phyloP scores from a whole-genome alignment of 768 basidiomycete genomes.

The Lepiota venenata region DNA sequence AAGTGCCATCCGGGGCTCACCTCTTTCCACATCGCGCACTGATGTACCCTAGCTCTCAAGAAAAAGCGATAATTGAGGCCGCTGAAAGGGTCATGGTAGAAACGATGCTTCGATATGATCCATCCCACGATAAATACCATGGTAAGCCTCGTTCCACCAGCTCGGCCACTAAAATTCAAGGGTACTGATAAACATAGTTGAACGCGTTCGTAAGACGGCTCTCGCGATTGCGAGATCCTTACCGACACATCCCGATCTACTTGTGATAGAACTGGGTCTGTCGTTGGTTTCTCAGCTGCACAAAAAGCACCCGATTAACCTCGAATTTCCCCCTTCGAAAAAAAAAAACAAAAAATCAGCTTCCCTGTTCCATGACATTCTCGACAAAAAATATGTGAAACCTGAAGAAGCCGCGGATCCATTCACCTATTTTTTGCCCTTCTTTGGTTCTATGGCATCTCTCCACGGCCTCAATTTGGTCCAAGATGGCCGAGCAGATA shows the following conservation, averaged over 20 bases:
- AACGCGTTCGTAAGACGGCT: constrained; percentile 79
- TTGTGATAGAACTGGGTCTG: constrained; percentile 69
- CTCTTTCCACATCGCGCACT: not conserved
- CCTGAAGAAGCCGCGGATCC: constrained; percentile 54
- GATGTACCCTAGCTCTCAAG: constrained; percentile 52
- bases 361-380: constrained; percentile 85
- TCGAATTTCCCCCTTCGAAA: not conserved
- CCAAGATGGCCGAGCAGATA: constrained; percentile 52
- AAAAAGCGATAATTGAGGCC: constrained; percentile 47
- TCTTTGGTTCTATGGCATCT: constrained; percentile 46
- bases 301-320: not conserved
- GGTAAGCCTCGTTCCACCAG: constrained; percentile 41
- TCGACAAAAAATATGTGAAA: constrained; percentile 83
- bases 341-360: constrained; percentile 30
- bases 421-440: constrained; percentile 63
- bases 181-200: constrained; percentile 42
- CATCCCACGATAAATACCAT: constrained; percentile 78
- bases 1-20: no score
- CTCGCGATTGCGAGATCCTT: constrained; percentile 57
- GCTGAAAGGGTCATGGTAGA: constrained; percentile 71
- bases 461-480: constrained; percentile 53
- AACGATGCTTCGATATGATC: constrained; percentile 75
- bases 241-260: constrained; percentile 54
- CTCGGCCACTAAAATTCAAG: constrained; percentile 4
- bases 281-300: not conserved